Evolutionary conservation across 306 rosid species (phyloP), one percentile per base, ranked within the genome.

Genomic region (Cucurbita maxima): DNA sequence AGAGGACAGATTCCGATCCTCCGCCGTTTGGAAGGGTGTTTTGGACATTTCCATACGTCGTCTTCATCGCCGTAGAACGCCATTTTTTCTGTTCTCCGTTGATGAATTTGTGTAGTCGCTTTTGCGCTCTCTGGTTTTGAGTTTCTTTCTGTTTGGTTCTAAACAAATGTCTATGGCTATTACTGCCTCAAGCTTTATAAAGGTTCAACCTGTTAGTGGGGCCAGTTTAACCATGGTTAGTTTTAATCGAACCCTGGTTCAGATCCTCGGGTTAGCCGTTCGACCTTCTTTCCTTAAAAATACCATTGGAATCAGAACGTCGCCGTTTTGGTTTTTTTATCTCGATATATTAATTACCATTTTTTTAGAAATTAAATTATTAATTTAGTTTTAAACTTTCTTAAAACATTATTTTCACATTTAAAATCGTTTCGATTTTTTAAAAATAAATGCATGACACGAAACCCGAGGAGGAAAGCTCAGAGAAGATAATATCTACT

Each of bases 21-120:
- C 50, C 99, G 84, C 12, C 96, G 92, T 74, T 88, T 91, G 0
- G 99, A 86, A 0, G 97, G 99, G 78, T 94, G 99, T 55, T 85
- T 89, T 0, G 25, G 73, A 78, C 99, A 94, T 85, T 94, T 94
- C 97, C 97, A 94, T 4, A 85, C 75, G 50, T 94, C 97, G 25
- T 83, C 96, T 71, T 91, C 99, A 51, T 91, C 99, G 15, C 82
- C 57, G 71, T 80, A 87, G 40, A 85, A n/a, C 25, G 94, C 94
- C 98, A 89, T 90, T 83, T 50, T 54, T 50, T 11, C 15, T 53
- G 25, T 25, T 19, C 18, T 8, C 0, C 10, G 15, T 15, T 15
- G 36, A 38, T 20, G 16, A 71, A 71, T 40, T 8, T 3, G 62
- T 19, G 64, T 14, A 6, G 68, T 60, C 45, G 67, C 68, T 60